Conservation (phyloP, 176 grass and related monocot species). For the Echinochloa phyllopogon region DNA sequence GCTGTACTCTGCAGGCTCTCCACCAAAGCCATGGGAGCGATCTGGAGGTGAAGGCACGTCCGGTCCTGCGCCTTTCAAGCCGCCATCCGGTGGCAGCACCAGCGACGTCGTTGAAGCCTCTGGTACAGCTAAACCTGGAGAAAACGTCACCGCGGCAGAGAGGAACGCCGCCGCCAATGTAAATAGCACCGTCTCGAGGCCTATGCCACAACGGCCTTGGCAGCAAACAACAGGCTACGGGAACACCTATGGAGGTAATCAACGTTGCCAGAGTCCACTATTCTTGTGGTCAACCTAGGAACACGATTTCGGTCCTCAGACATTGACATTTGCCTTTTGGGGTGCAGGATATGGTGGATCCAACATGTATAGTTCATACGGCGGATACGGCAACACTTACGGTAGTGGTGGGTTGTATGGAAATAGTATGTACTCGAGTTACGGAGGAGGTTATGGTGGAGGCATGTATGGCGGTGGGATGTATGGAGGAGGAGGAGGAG, state of each 20-base stretch:
- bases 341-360: constrained; percentile 68
- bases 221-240: constrained; percentile 75
- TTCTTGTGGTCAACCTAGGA: background rate
- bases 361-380: constrained; percentile 67
- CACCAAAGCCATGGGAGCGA: constrained; percentile 85
- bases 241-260: constrained; percentile 72
- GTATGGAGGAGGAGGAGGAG: constrained; percentile 65
- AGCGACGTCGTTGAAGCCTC: constrained; percentile 88
- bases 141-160: constrained; percentile 57
- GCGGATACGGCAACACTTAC: constrained; percentile 53
- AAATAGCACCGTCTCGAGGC: constrained; percentile 52
- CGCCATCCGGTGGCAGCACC: constrained; percentile 81
- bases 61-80: constrained; percentile 70
- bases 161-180: constrained; percentile 40
- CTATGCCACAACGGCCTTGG: constrained; percentile 82
- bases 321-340: constrained; percentile 4
- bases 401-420: constrained; percentile 67
- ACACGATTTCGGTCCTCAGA: background rate
- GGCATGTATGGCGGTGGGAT: constrained; percentile 60
- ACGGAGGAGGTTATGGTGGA: constrained; percentile 58
- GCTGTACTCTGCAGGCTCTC: constrained; percentile 47
- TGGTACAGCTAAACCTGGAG: constrained; percentile 84
- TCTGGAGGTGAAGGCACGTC: constrained; percentile 56
- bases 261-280: background rate
- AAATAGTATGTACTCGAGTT: constrained; percentile 72